phyloP scores from a whole-genome alignment of 768 basidiomycete species.

The Pleurotus pulmonarius region DNA sequence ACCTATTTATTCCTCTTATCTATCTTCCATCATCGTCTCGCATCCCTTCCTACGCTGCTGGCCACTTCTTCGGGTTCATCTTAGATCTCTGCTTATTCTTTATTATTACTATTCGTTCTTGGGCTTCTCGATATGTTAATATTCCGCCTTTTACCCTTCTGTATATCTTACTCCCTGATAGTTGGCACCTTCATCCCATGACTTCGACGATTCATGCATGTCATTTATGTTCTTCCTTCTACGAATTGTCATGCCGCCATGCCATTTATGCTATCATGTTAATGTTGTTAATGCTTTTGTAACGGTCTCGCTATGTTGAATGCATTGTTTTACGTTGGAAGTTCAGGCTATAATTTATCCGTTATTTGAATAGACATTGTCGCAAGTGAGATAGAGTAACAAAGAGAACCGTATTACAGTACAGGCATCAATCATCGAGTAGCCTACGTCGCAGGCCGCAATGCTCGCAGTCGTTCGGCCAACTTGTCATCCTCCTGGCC shows the following conservation, averaged over 20 bases:
- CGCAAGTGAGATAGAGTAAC: neutral
- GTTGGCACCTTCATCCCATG: neutral
- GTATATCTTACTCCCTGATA: neutral
- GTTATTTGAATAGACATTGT: neutral
- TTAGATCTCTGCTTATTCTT: constrained; percentile 7
- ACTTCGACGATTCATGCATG: constrained; percentile 5
- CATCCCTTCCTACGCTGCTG: neutral
- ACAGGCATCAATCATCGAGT: constrained; percentile 2
- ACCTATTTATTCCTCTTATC: neutral
- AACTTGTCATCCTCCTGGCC: constrained; percentile 79
- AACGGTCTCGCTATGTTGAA: neutral
- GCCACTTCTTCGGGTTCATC: neutral
- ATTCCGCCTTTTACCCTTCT: neutral
- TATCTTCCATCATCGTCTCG: neutral
- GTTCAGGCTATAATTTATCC: neutral
- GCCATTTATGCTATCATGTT: constrained; percentile 1
- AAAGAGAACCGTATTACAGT: neutral
- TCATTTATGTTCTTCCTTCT: neutral
- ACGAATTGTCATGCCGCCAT: neutral
- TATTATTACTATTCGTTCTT: neutral
- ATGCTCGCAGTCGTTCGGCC: constrained; percentile 83
- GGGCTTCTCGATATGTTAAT: neutral
- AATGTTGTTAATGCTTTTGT: constrained; percentile 1
- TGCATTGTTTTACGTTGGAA: neutral
- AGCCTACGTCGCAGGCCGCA: constrained; percentile 69